Evolutionary conservation across 176 grass and related monocot species (phyloP).

Genomic region (Pontederia crassipes): DNA sequence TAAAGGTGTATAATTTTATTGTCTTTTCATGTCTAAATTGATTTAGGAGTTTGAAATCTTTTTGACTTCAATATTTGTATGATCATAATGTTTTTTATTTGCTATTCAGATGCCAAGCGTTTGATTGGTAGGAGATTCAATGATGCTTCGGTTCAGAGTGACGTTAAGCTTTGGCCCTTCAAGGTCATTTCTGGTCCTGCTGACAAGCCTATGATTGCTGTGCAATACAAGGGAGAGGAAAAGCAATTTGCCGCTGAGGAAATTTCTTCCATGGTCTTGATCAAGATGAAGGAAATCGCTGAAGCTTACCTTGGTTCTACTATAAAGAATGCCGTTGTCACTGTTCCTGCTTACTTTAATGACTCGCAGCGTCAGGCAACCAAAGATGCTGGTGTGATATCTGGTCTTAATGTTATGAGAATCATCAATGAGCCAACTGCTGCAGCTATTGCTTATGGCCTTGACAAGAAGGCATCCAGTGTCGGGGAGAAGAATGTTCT

Average conservation of each 20-base stretch:
- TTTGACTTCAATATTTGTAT: too few species aligned
- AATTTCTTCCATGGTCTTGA: slow-evolving; percentile 1
- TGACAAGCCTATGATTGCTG: neutral
- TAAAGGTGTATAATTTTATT: too few species aligned
- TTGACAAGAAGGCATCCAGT: neutral
- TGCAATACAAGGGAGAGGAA: neutral
- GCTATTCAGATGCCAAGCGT: neutral
- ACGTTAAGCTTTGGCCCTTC: neutral
- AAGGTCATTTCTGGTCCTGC: neutral
- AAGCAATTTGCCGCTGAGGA: neutral
- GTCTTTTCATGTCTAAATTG: too few species aligned
- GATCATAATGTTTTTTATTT: neutral
- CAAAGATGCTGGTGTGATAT: neutral
- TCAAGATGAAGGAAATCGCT: neutral
- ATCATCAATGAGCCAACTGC: neutral
- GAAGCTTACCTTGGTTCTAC: neutral
- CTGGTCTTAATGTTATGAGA: slow-evolving; percentile 2
- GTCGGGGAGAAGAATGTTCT: neutral
- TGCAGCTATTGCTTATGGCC: neutral
- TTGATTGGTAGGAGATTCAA: neutral
- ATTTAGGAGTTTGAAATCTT: too few species aligned
- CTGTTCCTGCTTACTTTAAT: slow-evolving; percentile 1
- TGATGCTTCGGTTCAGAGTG: neutral
- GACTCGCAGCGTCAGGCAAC: neutral
- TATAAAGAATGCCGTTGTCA: neutral